phyloP scores from a whole-genome alignment of 208 protist species.

The Trichomonas vaginalis region DNA sequence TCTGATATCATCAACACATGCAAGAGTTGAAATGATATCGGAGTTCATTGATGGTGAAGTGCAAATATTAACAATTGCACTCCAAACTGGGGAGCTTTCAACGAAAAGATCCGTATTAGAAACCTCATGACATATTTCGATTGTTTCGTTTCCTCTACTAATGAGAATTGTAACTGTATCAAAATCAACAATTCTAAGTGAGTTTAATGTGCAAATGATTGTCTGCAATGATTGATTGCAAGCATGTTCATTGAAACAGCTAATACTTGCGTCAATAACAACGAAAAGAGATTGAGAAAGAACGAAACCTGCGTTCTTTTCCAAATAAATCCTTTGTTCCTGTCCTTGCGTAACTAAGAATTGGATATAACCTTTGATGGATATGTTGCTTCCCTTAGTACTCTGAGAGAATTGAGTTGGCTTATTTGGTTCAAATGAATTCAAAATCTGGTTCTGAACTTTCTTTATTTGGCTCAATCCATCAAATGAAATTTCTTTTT shows the following conservation, averaged over 20 bases:
- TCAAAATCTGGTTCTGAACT: too few relatives aligned
- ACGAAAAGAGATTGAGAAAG: neutral
- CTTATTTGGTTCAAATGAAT: too few relatives aligned
- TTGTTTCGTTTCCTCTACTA: neutral
- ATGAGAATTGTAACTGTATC: neutral
- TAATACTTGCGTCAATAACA: neutral
- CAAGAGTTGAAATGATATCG: neutral
- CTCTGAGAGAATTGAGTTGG: too few relatives aligned
- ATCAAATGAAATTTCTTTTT: too few relatives aligned
- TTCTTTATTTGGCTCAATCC: too few relatives aligned
- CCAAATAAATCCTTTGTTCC: too few relatives aligned
- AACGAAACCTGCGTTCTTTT: neutral
- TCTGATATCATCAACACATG: neutral
- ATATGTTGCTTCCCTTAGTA: neutral
- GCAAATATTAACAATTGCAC: neutral
- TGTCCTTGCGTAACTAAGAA: too few relatives aligned
- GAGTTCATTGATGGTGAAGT: neutral
- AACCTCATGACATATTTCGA: neutral
- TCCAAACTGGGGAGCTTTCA: neutral
- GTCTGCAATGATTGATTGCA: neutral
- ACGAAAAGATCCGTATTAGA: neutral
- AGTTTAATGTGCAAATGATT: neutral
- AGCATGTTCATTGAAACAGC: neutral
- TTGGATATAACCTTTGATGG: too few relatives aligned
- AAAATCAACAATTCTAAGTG: neutral